Base-by-base conservation (phyloP, 2,329 filamentous ascomycete genomes). In the Fusarium luffae region DNA sequence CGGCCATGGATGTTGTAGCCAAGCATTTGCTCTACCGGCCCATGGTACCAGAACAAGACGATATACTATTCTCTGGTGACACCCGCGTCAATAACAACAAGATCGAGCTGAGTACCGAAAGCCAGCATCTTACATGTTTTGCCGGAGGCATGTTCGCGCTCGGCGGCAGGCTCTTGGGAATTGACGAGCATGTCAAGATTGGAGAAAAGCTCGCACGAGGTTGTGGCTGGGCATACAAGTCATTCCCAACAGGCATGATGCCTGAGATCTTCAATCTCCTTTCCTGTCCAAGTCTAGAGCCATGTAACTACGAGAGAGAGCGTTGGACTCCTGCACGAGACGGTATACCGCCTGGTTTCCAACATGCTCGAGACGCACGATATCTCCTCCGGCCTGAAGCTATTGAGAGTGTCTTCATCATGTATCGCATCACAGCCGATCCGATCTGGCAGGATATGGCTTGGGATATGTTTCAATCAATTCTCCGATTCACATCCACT, bases 1-100 rank as follows among this genome's bases (percentile, higher is more conserved):
- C 78, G 3, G 85, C 90, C 4, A 89, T 92, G 71, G 85, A 89
- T n/a, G 84, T 86, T 0, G 87, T 87, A 2, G 85, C 86, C 19
- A 79, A 88, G 57, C 80, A 92, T 65, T 79, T 94, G 2, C 84
- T 95, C 51, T 94, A 91, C 80, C 86, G 89, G 3, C 92, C 92
- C 1, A 89, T 92, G 85, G 83, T 88, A 2, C 87, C 87, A 0
- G 81, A 85, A 4, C 82, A 87, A 44, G 81, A 84, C 1, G 87
- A 93, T 65, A 86, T 94, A 7, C 82, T 94, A 7, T 77, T 79
- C 50, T 50, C 68, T 3, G 77, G 77, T 8, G 77, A 79, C 49
- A 66, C 69, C 5, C 61, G 84, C 30, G 63, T 74, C 5, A 55
- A 73, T 4, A 54, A 73, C 4, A 72, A 77, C 1, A 65, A 65